Base-by-base conservation (phyloP, 2,329 filamentous ascomycete genomes). In the Ceratocystis ficicola region DNA sequence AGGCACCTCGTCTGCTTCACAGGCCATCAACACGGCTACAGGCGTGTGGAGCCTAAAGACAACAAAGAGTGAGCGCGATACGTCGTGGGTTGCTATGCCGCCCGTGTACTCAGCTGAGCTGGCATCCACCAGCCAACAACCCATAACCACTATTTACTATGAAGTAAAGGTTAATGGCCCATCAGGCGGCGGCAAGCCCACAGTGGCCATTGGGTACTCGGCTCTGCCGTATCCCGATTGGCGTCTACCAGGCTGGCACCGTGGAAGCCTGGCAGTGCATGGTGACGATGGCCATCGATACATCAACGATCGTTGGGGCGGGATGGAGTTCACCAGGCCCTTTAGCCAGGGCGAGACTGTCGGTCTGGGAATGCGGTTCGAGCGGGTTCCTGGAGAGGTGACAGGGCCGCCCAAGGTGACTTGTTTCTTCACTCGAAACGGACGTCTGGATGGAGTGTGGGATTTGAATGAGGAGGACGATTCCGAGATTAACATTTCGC, bases 241-340 rank as follows among this genome's bases (percentile, higher is more conserved):
- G 77, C 82, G 89, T 6, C 80, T 92, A 68, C 89, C 89, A 0
- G 89, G 89, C 1, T 93, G 89, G 89, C 87, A 94, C 72, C 81
- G 89, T 44, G 89, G 83, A 20, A 87, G 84, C 69, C 72, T 92
- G 15, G 89, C 80, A 1, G 83, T 93, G n/a, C 89, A 93, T 73
- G 85, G 86, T 60, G 89, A 93, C 73, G 89, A 93, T 73, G 89
- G 89, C 0, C 81, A 86, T 70, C 82, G 82, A 73, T 94, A 87
- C 73, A 80, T 90, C 71, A 90, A 91, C 72, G 87, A 93, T 73
- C 79, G 80, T 6, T 87, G 82, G 78, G 89, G 89, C 25, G 89
- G 89, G 20, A 82, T 83, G 69, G 78, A 84, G 66, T 92, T 92
- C 69, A 85, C 85, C 0, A 70, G 73, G 8, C 78, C 84, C 4